Conservation (phyloP, 164 flowering plant genomes). For the Nelumbo lutea region DNA sequence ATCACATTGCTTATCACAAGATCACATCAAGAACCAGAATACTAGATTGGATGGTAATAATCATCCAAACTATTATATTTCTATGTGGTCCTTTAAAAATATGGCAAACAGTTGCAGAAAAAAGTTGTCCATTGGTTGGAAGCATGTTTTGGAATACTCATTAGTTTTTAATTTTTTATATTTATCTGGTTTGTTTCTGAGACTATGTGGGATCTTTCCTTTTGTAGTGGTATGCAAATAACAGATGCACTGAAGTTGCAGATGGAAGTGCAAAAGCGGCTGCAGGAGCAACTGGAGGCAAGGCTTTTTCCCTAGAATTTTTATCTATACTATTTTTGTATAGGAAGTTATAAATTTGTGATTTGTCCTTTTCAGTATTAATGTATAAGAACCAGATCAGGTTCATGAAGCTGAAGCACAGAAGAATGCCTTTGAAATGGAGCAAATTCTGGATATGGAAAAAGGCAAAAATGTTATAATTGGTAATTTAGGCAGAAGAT, state of each 20-base stretch:
- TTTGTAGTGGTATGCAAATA: slow-evolving; percentile 75
- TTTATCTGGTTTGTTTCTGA: neutral
- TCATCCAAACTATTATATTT: neutral
- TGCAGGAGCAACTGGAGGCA: slow-evolving; percentile 92
- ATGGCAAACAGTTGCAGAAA: neutral
- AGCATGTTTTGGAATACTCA: neutral
- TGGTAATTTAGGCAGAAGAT: too few species aligned
- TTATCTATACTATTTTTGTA: neutral
- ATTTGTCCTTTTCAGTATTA: neutral
- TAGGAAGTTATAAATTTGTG: neutral
- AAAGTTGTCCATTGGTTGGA: neutral
- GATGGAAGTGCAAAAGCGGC: slow-evolving; percentile 90
- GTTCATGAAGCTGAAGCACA: neutral
- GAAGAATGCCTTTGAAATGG: too few species aligned
- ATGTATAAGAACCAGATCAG: neutral
- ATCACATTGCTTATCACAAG: too few species aligned
- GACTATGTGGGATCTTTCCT: slow-evolving; percentile 1
- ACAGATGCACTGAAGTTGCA: slow-evolving; percentile 84
- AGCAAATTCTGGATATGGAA: too few species aligned
- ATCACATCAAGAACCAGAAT: neutral
- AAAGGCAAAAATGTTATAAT: too few species aligned
- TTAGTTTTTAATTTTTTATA: neutral
- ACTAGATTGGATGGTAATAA: neutral
- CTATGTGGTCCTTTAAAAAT: neutral
- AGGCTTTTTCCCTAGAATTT: slow-evolving; percentile 12